Conservation (phyloP, 768 basidiomycete genomes). For the Podaxis sp. region DNA sequence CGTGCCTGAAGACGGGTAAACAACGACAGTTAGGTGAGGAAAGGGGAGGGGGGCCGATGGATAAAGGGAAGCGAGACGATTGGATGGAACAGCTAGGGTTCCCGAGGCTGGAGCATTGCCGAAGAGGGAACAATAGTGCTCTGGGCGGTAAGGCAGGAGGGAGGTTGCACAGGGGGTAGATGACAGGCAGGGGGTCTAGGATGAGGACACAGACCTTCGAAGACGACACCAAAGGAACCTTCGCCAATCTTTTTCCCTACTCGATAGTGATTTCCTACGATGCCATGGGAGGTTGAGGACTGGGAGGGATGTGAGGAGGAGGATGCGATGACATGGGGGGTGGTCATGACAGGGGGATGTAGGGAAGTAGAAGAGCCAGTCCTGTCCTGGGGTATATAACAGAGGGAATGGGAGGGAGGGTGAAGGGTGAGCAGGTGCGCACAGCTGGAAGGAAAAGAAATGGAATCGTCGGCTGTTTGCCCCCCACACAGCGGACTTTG, state of each 20-base stretch:
- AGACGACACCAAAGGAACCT: slow-evolving; percentile 97
- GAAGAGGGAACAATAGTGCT: neutral
- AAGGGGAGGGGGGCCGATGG: neutral
- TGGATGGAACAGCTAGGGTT: neutral
- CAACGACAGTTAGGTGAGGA: neutral
- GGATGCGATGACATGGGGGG: slow-evolving; percentile 81
- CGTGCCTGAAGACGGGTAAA: slow-evolving; percentile 48
- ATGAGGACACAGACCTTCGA: slow-evolving; percentile 67
- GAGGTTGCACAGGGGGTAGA: neutral
- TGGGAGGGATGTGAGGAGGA: slow-evolving; percentile 65
- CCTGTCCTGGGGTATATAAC: slow-evolving; percentile 19
- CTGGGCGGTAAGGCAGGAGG: slow-evolving; percentile 6
- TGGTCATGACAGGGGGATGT: slow-evolving; percentile 51
- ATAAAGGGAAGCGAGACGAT: neutral
- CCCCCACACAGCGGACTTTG: slow-evolving; percentile 22
- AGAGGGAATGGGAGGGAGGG: slow-evolving; percentile 12
- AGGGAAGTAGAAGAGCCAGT: slow-evolving; percentile 20
- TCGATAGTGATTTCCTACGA: slow-evolving; percentile 78
- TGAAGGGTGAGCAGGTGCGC: slow-evolving; percentile 19
- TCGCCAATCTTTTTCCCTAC: slow-evolving; percentile 99
- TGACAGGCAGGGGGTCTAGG: neutral
- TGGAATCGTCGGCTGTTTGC: slow-evolving; percentile 25
- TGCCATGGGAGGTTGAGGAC: slow-evolving; percentile 64
- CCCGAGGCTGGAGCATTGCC: neutral
- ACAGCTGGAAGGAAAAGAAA: slow-evolving; percentile 23